Base-by-base conservation (phyloP, 495 filamentous ascomycete species). In the Evernia prunastri region DNA sequence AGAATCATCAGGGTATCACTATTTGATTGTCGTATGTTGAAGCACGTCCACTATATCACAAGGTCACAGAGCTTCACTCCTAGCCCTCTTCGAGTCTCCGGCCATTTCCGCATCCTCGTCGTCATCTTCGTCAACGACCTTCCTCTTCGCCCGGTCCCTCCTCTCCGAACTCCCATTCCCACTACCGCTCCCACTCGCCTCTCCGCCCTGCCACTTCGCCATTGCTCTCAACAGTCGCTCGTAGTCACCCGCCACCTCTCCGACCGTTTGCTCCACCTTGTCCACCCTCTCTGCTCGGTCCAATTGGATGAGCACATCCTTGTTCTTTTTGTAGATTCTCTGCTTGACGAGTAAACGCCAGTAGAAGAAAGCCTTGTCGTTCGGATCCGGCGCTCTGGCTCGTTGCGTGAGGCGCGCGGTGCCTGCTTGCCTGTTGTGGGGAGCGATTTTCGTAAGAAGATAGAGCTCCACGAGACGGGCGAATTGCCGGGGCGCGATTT, bases 401-500 rank as follows among this genome's bases (percentile, higher is more conserved):
- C 84, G 82, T 54, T 82, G 81, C 53, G 85, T 83, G 57, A 87
- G 71, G 56, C 85, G 81, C 20, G 75, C 74, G 6, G 79, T 79
- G 15, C 81, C 81, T 5, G 75, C 73, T 36, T 82, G 80, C 33
- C 88, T 83, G 62, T 90, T 80, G 17, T 79, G 74, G 12, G 77
- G 69, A 1, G 90, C 85, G 31, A 97, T 87, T 58, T 77, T 79
- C 10, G 86, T 86, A 67, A 97, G 87, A 10, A 96, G 87, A 61
- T 89, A 86, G 86, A 97, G 91, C 75, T 98, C 94, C 20, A 93
- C 76, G 13, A 96, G 80, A 37, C 93, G 85, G 36, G 80, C 80
- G 74, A 97, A 96, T 75, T 97, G 94, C n/a, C 93, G 86, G 0
- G 86, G 80, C 9, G 87, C 86, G 64, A 97, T 91, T 72, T 96